These are phyloP conservation scores for Globisporangium acanthophoron DNA, from an alignment of 352 stramenopile genomes.

Conservation along the genomic window DNA sequence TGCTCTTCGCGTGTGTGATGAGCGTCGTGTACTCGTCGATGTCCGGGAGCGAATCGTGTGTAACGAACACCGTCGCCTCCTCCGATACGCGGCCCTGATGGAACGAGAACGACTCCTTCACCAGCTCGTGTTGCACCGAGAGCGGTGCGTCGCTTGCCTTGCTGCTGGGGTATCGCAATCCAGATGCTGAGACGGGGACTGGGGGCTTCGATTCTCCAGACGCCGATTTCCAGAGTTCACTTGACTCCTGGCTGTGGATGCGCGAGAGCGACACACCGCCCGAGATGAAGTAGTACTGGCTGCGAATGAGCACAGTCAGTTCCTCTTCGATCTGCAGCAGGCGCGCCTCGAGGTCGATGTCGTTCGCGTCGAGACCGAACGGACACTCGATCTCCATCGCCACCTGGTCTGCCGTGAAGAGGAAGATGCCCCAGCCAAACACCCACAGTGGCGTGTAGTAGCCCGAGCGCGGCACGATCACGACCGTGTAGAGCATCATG, in stretches of 20 bases:
- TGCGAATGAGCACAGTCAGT: constrained; percentile 72
- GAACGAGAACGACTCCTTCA: constrained; percentile 50
- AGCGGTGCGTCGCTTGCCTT: not conserved
- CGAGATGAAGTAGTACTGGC: constrained; percentile 78
- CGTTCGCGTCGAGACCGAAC: constrained; percentile 73
- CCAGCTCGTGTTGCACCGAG: constrained; percentile 4
- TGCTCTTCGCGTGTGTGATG: constrained; percentile 25
- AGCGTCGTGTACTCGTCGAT: constrained; percentile 73
- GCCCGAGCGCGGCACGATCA: constrained; percentile 70
- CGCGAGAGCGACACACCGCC: constrained; percentile 29
- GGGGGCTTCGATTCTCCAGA: not conserved
- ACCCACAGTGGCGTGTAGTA: constrained; percentile 78
- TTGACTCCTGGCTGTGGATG: constrained; percentile 4
- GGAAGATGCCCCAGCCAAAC: constrained; percentile 72
- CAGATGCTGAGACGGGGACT: not conserved
- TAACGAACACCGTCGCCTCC: constrained; percentile 22
- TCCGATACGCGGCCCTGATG: constrained; percentile 58
- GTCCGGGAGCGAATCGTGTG: constrained; percentile 55
- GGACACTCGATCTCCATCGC: constrained; percentile 83
- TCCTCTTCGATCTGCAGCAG: constrained; percentile 80
- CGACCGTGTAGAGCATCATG: constrained; percentile 80
- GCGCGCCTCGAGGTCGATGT: constrained; percentile 72
- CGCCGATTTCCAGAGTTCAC: not conserved
- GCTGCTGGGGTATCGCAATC: not conserved
- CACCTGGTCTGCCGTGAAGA: constrained; percentile 80